Percentiles rank a stretch among this genome's conserved stretches.
Conservation (phyloP, 441 rosid genomes). For the Adansonia grandidieri region DNA sequence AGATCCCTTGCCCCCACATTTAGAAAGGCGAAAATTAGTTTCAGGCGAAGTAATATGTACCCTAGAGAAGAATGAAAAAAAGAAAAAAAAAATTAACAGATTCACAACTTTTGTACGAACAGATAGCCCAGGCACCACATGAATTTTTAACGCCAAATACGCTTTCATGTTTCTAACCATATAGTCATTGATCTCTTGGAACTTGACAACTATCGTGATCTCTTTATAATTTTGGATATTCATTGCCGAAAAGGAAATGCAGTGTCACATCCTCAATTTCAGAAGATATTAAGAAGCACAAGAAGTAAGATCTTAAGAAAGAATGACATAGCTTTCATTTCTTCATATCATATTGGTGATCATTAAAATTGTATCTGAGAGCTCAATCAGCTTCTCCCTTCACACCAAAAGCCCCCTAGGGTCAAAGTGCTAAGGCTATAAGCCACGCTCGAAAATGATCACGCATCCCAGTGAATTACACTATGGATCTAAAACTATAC, state of each 20-base stretch:
- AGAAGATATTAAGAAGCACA: slow-evolving; percentile 5
- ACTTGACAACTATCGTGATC: background rate
- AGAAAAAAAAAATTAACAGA: background rate
- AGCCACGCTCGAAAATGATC: background rate
- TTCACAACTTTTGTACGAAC: background rate
- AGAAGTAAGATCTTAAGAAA: background rate
- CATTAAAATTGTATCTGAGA: slow-evolving; percentile 1
- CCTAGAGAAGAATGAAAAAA: slow-evolving; percentile 1
- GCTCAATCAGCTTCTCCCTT: background rate
- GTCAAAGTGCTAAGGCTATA: background rate
- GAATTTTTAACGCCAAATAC: background rate
- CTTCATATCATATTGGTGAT: background rate
- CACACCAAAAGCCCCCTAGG: background rate
- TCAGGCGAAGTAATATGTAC: background rate
- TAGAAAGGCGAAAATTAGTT: background rate
- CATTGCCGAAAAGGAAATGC: background rate
- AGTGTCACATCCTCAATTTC: background rate
- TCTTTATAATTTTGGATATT: background rate
- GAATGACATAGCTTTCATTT: background rate
- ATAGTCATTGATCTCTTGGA: background rate
- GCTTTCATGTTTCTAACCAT: background rate
- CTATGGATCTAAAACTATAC: background rate
- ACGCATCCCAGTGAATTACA: background rate
- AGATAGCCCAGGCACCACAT: background rate
- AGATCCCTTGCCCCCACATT: background rate